These are phyloP conservation scores for Chalciporus chontae DNA, from an alignment of 768 basidiomycete genomes.

Conservation along the genomic window DNA sequence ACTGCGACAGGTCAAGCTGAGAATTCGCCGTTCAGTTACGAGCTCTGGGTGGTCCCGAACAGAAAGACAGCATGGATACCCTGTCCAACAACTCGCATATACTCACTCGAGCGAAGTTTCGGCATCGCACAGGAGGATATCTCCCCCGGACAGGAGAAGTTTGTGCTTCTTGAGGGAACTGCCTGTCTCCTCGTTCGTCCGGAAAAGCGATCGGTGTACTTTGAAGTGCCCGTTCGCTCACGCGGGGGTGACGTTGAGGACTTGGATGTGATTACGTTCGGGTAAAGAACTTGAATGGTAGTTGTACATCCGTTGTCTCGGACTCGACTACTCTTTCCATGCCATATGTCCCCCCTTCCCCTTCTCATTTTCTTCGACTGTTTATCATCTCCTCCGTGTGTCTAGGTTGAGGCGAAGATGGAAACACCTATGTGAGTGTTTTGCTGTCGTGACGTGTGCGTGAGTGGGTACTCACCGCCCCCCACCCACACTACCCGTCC, in stretches of 20 bases:
- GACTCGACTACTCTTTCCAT: slow-evolving; percentile 83
- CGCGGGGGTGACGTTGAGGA: no score
- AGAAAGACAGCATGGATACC: background rate
- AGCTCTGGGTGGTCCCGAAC: background rate
- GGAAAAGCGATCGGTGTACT: background rate
- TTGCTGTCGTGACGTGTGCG: background rate
- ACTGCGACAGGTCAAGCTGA: background rate
- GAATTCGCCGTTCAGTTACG: background rate
- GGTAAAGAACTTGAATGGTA: no score
- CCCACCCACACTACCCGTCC: slow-evolving; percentile 49
- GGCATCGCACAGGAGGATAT: background rate
- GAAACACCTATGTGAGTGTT: slow-evolving; percentile 55
- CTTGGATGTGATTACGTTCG: background rate
- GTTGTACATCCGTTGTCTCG: slow-evolving; percentile 76
- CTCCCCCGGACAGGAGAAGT: background rate
- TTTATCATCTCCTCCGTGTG: background rate
- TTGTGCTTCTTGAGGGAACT: background rate
- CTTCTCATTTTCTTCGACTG: background rate
- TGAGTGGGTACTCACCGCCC: background rate
- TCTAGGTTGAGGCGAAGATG: slow-evolving; percentile 65
- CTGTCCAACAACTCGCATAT: background rate
- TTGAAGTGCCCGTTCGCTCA: background rate
- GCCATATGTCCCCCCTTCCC: slow-evolving; percentile 44
- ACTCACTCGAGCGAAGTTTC: background rate
- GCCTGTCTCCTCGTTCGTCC: background rate